These are phyloP conservation scores for Trichophyton mentagrophytes DNA, from an alignment of 2,329 filamentous ascomycete genomes.

Conservation along the genomic window DNA sequence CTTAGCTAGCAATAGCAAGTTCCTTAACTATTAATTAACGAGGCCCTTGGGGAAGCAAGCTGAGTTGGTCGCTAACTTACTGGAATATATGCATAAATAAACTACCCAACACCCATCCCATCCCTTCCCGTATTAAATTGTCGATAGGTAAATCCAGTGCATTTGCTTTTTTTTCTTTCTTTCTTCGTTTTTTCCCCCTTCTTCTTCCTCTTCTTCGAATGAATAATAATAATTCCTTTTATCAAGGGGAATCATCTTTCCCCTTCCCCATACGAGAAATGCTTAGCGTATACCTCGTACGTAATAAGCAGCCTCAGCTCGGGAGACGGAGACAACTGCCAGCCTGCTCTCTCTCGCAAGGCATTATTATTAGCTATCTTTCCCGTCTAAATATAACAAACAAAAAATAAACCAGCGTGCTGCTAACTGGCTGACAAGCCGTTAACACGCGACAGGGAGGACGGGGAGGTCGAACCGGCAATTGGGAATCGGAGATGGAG, in stretches of 20 bases:
- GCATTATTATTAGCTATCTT: not conserved
- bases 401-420: too few relatives aligned
- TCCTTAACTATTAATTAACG: too few relatives aligned
- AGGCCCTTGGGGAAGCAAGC: too few relatives aligned
- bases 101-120: not conserved
- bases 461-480: not conserved
- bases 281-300: not conserved
- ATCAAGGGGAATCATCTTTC: conserved; percentile 1
- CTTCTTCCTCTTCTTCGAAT: not conserved
- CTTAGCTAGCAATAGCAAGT: too few relatives aligned
- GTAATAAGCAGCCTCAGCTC: not conserved
- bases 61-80: too few relatives aligned
- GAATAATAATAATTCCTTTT: conserved; percentile 2
- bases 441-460: not conserved
- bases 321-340: too few relatives aligned
- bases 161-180: not conserved
- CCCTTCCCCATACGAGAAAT: conserved; percentile 3
- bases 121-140: too few relatives aligned
- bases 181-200: not conserved
- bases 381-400: too few relatives aligned
- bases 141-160: not conserved
- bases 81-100: not conserved
- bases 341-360: not conserved
- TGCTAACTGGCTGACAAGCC: too few relatives aligned
- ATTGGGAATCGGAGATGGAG: not conserved